Conservation (phyloP, 2,329 filamentous ascomycete species). For the Tolypocladium pustulatum region DNA sequence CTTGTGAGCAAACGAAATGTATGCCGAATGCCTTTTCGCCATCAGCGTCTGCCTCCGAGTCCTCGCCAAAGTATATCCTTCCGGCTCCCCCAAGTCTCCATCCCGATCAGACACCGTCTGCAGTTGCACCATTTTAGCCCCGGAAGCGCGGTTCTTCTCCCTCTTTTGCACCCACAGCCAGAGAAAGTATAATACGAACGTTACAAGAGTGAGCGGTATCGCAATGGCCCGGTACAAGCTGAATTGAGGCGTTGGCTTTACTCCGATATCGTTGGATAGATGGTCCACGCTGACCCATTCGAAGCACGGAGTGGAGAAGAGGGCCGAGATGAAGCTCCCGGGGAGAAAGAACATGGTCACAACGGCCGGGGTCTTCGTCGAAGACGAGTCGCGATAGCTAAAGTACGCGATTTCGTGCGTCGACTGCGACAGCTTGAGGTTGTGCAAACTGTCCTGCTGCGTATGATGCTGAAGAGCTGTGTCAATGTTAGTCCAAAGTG, state of each 20-base stretch:
- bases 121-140: not conserved
- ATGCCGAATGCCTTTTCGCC: not conserved
- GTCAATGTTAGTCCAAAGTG: not conserved
- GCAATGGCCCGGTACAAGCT: conserved; percentile 29
- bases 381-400: conserved; percentile 28
- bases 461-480: conserved; percentile 27
- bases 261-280: conserved; percentile 12
- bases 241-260: conserved; percentile 24
- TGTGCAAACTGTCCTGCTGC: conserved; percentile 24
- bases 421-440: conserved; percentile 16
- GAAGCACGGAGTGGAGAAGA: conserved; percentile 27
- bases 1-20: not conserved
- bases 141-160: conserved; percentile 6
- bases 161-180: conserved; percentile 21
- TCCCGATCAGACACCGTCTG: not conserved
- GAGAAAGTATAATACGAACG: conserved; percentile 23
- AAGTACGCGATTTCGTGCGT: conserved; percentile 21
- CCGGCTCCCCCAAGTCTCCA: not conserved
- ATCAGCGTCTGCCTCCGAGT: conserved; percentile 1
- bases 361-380: conserved; percentile 31
- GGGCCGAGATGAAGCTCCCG: conserved; percentile 28
- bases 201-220: conserved; percentile 24
- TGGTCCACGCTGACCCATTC: conserved; percentile 17
- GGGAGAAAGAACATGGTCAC: conserved; percentile 33
- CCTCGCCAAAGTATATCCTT: not conserved